Base-by-base conservation (phyloP, 1,284 basidiomycete species). In the Marasmius fiardii region DNA sequence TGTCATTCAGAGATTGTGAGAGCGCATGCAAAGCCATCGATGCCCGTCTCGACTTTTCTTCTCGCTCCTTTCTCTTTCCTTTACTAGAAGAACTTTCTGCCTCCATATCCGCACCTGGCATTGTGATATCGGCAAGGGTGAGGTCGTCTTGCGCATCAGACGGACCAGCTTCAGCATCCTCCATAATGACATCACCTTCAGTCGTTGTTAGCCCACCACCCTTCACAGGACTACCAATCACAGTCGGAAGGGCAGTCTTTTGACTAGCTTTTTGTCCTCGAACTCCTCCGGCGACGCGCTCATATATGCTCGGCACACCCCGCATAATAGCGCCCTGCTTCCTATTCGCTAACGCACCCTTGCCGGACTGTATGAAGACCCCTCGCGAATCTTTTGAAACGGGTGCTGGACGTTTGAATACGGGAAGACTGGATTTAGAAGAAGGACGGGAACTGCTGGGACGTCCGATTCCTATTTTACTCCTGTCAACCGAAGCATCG, bases 211-310 rank as follows among this genome's bases (percentile, higher is more conserved):
- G 56, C 33, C 59, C 63, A n/a, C 68, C 70, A 16, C 77, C 80
- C 66, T 86, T 86, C 43, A 81, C 76, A 41, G 83, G 82, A 63
- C 83, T 85, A 14, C 73, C 83, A 54, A 73, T 71, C 1, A 85
- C 81, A 52, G 73, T 79, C 0, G 87, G 83, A 53, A 90, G 68
- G 45, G 69, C 79, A n/a, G 84, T 77, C 65, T 82, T 82, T 69
- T 81, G 81, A 66, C 88, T 90, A 14, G 75, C 86, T 60, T 79
- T 79, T 34, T 74, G 75, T 14, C 51, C 50, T 41, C 59, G 49
- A 55, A 33, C 56, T 50, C 64, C 53, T 52, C 65, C 53, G 57
- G 60, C 56, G 55, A 67, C 57, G 8, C 35, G 24, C 16, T 18
- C 33, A 24, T 43, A 23, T 2, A 20, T 33, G 41, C 43, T 31